phyloP scores from a whole-genome alignment of 1,139 yeast genomes.

The Kodamaea suecica region DNA sequence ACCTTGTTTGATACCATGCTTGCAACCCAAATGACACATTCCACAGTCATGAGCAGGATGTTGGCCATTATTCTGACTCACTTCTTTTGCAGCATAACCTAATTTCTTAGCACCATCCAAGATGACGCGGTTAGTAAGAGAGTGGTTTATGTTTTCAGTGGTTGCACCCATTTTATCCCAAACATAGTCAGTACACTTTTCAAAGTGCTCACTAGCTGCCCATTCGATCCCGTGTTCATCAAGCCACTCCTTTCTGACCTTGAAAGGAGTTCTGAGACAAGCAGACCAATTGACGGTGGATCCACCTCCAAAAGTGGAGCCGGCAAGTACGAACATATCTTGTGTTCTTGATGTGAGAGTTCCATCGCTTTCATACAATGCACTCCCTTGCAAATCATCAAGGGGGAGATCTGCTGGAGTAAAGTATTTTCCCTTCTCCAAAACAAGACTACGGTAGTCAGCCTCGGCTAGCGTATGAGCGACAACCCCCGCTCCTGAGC shows the following conservation, averaged over 20 bases:
- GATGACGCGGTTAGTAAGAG: slow-evolving; percentile 45
- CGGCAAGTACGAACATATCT: slow-evolving; percentile 46
- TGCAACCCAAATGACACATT: slow-evolving; percentile 53
- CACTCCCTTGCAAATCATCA: slow-evolving; percentile 38
- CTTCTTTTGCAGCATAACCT: slow-evolving; percentile 41
- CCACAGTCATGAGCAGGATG: slow-evolving; percentile 50
- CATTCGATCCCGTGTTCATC: slow-evolving; percentile 47
- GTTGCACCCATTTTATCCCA: slow-evolving; percentile 52
- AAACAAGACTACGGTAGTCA: slow-evolving; percentile 46
- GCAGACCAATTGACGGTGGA: slow-evolving; percentile 66
- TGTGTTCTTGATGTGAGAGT: slow-evolving; percentile 31
- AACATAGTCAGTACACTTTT: slow-evolving; percentile 48
- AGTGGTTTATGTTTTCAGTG: slow-evolving; percentile 41
- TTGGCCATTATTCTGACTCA: slow-evolving; percentile 53
- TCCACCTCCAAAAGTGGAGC: slow-evolving; percentile 61
- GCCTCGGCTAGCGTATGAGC: slow-evolving; percentile 48
- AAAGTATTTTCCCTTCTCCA: slow-evolving; percentile 54
- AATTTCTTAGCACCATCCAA: slow-evolving; percentile 48
- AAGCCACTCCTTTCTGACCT: slow-evolving; percentile 56
- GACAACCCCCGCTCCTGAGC: slow-evolving; percentile 57
- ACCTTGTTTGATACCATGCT: slow-evolving; percentile 55
- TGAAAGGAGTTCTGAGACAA: slow-evolving; percentile 50
- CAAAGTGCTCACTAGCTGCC: slow-evolving; percentile 45
- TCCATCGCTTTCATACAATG: slow-evolving; percentile 45
- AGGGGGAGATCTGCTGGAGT: slow-evolving; percentile 35